phyloP scores from a whole-genome alignment of 1,284 basidiomycete species.

The Naganishia sp. region DNA sequence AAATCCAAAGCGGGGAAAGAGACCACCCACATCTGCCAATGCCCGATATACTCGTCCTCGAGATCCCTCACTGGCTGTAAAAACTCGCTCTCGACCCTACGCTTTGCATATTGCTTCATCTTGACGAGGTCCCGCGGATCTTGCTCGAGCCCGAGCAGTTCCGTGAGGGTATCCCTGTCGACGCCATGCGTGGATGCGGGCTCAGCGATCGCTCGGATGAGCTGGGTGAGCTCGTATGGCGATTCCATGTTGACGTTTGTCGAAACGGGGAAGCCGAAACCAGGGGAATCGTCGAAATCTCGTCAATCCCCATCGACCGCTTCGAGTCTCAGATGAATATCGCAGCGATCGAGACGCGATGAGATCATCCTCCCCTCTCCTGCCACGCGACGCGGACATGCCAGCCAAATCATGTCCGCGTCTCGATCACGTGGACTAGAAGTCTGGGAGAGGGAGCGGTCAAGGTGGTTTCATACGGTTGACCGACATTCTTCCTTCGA shows the following conservation, averaged over 20 bases:
- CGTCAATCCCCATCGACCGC: neutral
- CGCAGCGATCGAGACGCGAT: conserved; percentile 2
- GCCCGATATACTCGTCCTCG: conserved; percentile 40
- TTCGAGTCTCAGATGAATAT: neutral
- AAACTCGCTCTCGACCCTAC: conserved; percentile 40
- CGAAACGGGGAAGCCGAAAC: neutral
- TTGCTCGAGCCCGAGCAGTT: conserved; percentile 19
- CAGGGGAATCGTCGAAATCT: neutral
- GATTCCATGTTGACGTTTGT: neutral
- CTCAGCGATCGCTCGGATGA: conserved; percentile 21
- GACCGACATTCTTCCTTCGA: neutral
- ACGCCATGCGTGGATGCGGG: conserved; percentile 14
- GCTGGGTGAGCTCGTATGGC: conserved; percentile 18
- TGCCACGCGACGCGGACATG: neutral
- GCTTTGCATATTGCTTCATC: conserved; percentile 19
- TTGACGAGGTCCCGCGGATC: neutral
- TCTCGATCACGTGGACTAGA: conserved; percentile 6
- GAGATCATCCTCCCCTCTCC: neutral
- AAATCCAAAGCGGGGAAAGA: neutral
- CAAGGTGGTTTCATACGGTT: neutral
- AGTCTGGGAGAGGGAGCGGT: neutral
- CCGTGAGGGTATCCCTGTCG: conserved; percentile 16
- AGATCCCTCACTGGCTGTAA: conserved; percentile 46
- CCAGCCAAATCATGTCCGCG: conserved; percentile 10
- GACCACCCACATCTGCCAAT: conserved; percentile 47